Base-by-base conservation (phyloP, 2,329 filamentous ascomycete species). In the Aspergillus quadrilineatus region DNA sequence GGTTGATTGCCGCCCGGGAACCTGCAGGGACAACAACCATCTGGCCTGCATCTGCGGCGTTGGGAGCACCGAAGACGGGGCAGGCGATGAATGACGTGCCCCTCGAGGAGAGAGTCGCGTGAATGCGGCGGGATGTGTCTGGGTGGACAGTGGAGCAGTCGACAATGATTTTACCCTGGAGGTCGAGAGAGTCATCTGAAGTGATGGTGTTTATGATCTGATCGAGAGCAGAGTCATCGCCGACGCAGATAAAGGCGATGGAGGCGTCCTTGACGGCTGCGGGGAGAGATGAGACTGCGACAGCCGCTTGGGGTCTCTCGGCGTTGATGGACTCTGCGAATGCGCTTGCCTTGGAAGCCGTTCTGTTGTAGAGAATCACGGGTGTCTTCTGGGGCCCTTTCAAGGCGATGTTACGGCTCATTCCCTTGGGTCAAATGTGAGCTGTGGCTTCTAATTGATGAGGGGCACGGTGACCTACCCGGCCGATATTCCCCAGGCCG, bases 81-180 rank as follows among this genome's bases (percentile, higher is more conserved):
- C 83, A 85, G 1, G 89, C 89, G 15, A 96, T 84, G 67, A 96
- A 95, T 39, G 86, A 80, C 2, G 83, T 90, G 5, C 89, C 89
- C 26, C 80, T 80, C 0, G 80, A 1, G 71, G 79, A 10, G 77
- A 77, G 58, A 88, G 77, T 28, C 74, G 78, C 78, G 28, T 86
- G 86, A 3, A 90, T 73, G 28, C 79, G 79, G 59, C 89, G 83
- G 1, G 89, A 89, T 4, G 89, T 91, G 54, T 92, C 88, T 0
- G 92, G 92, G 72, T 94, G 89, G 36, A 96, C 84, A 28, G 92
- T 96, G 3, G 90, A 94, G 80, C 89, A 92, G 69, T 96, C 92
- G 32, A 96, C 82, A 63, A 96, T 87, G 14, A 94, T 78, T 76
- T 96, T 96, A 59, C 85, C 86, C 29, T 79, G 79, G 15, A 89